Percentiles rank a stretch among this genome's conserved stretches.
These are phyloP conservation scores for Fusarium cyanostomum DNA, from an alignment of 2,329 filamentous ascomycete genomes.

Conservation along the genomic window DNA sequence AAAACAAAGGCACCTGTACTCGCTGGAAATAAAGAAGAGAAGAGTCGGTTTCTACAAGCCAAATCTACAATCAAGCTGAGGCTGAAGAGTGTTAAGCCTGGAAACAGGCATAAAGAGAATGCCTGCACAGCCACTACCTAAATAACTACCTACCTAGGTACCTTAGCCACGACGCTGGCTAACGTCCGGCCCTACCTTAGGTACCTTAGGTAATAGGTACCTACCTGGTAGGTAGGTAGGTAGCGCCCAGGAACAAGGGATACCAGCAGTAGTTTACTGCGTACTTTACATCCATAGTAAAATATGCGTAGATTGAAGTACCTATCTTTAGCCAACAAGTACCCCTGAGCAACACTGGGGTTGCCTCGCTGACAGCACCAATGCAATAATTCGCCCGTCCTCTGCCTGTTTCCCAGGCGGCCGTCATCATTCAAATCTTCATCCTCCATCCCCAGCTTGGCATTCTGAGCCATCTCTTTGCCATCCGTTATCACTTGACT, in stretches of 20 bases:
- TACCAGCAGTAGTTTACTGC: background rate
- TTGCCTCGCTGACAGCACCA: constrained; percentile 35
- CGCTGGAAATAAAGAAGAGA: too few species aligned
- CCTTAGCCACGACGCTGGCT: background rate
- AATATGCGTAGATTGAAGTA: background rate
- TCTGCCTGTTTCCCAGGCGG: constrained; percentile 29
- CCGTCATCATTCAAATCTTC: constrained; percentile 32
- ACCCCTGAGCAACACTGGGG: constrained; percentile 1
- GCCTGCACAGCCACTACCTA: too few species aligned
- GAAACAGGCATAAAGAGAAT: too few species aligned
- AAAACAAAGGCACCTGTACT: too few species aligned
- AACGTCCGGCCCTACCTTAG: background rate
- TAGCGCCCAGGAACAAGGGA: background rate
- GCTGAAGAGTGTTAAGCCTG: too few species aligned
- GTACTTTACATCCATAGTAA: background rate
- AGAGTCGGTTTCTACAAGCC: too few species aligned
- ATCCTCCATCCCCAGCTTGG: constrained; percentile 28
- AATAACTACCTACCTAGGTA: too few species aligned
- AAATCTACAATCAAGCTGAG: too few species aligned
- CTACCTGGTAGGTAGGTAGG: too few species aligned
- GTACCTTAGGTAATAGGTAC: too few species aligned
- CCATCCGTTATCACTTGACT: constrained; percentile 31
- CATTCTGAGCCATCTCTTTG: constrained; percentile 30
- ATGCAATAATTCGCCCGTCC: constrained; percentile 18
- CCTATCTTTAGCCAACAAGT: background rate